Base-by-base conservation (phyloP, 495 filamentous ascomycete species). In the Penicillium pulvis region DNA sequence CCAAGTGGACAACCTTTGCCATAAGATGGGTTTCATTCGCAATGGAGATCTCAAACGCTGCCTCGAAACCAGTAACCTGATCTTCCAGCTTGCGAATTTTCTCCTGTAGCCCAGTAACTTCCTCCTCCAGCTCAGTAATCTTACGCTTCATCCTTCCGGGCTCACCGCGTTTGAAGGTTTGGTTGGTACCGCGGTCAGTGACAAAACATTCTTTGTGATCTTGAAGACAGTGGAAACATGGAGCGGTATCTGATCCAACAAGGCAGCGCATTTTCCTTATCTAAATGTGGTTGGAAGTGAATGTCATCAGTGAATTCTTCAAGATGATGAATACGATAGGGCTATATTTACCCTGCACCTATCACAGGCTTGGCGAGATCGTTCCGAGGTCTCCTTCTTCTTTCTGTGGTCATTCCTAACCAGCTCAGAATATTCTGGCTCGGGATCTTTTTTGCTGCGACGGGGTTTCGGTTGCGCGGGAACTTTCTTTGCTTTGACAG, bases 291-390 rank as follows among this genome's bases (percentile, higher is more conserved):
- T 16, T 1, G 17, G 6, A 17, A 31, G n/a, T 4, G 17, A 1
- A 17, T 10, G 28, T 31, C 35, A 35, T 31, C 35, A 35, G 17
- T 7, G 20, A 31, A 24, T 14, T 7, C 30, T 33, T 51, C 14
- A 28, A 35, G 14, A 24, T 19, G 47, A 36, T 23, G 6, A 36
- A 7, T 41, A 45, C 10, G 20, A 44, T n/a, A 35, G 20, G 48
- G 45, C 3, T 52, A 72, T 52, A 72, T 81, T 57, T 75, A 92
- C 91, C 81, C 92, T 92, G 80, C 92, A 97, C 50, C 92, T 82
- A 67, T 96, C 92, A 79, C 92, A 97, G 5, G 92, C 92, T 70
- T 94, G 91, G 4, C 90, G 89, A 0, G 90, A 94, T 17, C 91
- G 81, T 19, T 82, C 85, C 51, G 86, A 87, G 19, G 6, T 79